Evolutionary conservation across 495 filamentous ascomycete genomes (phyloP).

Genomic region (Cercophora samala): DNA sequence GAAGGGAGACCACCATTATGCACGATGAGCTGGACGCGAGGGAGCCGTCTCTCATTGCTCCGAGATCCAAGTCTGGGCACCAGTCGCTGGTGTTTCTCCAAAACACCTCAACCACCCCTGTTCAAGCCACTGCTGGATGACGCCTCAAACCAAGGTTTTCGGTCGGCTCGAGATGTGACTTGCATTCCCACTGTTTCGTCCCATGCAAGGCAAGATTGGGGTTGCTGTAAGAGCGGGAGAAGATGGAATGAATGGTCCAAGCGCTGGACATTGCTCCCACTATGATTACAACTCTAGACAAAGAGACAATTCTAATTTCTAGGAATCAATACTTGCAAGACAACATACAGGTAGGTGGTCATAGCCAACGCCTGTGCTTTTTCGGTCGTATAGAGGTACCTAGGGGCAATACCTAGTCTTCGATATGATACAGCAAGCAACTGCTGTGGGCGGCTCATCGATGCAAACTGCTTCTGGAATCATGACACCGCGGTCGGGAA

Average conservation of each 20-base stretch:
- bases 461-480: not conserved
- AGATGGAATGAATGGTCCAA: conserved; percentile 5
- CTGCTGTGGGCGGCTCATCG: not conserved
- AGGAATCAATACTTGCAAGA: not conserved
- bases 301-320: not conserved
- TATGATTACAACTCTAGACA: not conserved
- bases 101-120: conserved; percentile 7
- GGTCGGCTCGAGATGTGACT: conserved; percentile 4
- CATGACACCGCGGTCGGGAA: not conserved
- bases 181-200: conserved; percentile 8
- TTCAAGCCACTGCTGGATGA: conserved; percentile 5
- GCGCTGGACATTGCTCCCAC: not conserved
- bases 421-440: not conserved
- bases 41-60: conserved; percentile 4
- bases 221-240: conserved; percentile 8
- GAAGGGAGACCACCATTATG: conserved; percentile 14
- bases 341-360: not conserved
- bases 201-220: conserved; percentile 4
- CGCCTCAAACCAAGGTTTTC: conserved; percentile 2
- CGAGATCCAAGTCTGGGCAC: conserved; percentile 2
- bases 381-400: not conserved
- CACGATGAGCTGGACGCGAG: conserved; percentile 38
- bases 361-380: not conserved
- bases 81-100: not conserved
- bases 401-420: not conserved